phyloP scores from a whole-genome alignment of 2,329 filamentous ascomycete genomes.

The Neobulgaria alba region DNA sequence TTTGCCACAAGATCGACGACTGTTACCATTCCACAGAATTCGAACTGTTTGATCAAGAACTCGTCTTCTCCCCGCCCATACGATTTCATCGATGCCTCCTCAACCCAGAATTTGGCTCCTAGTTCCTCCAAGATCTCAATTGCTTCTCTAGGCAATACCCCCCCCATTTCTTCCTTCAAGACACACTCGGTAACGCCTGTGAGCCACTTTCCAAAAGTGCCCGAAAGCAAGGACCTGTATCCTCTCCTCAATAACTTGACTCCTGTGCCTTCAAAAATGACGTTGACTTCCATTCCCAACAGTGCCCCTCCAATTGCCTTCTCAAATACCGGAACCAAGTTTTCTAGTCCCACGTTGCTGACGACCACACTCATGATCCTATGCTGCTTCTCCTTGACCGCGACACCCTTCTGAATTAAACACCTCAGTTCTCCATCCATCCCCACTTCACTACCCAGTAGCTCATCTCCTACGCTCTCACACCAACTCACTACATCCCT shows the following conservation, averaged over 20 bases:
- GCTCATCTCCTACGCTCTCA: constrained; percentile 3
- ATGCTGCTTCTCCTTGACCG: background rate
- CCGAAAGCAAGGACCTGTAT: constrained; percentile 3
- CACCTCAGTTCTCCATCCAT: constrained; percentile 3
- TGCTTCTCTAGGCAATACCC: background rate
- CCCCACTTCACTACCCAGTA: constrained; percentile 2
- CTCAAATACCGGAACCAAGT: constrained; percentile 1
- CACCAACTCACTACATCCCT: constrained; percentile 6
- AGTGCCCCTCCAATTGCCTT: constrained; percentile 6
- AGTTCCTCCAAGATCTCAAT: constrained; percentile 3
- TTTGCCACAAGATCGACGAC: constrained; percentile 2
- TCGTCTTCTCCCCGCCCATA: constrained; percentile 2
- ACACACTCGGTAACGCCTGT: background rate
- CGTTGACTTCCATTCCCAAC: constrained; percentile 7
- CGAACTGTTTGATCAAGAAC: constrained; percentile 1
- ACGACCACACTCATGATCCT: constrained; percentile 4
- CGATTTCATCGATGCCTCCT: background rate
- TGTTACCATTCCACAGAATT: background rate
- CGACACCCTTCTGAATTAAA: constrained; percentile 7
- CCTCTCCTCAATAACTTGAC: constrained; percentile 4
- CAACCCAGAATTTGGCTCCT: constrained; percentile 3
- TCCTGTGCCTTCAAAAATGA: constrained; percentile 5
- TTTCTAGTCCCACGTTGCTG: constrained; percentile 1
- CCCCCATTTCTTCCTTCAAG: constrained; percentile 1
- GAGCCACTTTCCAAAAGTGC: background rate